Evolutionary conservation across 73 alveolate genomes (phyloP), one percentile per base, ranked within the genome.

Genomic region (Paramecium caudatum): DNA sequence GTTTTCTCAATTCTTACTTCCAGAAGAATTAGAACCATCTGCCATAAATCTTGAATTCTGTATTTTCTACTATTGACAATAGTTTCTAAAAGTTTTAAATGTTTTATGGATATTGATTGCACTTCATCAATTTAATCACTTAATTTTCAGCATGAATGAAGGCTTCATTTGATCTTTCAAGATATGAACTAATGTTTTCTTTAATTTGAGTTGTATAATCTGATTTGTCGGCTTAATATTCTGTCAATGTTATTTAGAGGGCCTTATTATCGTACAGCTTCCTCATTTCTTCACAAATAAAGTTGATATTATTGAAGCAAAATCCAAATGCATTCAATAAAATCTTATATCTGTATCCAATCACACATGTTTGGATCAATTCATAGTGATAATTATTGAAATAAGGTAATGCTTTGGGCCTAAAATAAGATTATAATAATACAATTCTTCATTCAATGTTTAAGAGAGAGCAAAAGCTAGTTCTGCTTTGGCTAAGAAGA

Each of bases 21-120:
- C 49, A 65, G 39, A 65, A 65, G 49, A 33, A 65, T 33, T 30
- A 65, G n/a, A 65, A 65, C 83, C 83, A 65, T 65, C 49, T 65
- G 27, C 47, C 47, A 33, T 65, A 65, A n/a, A 65, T 65, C 19
- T 65, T 65, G 17, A 65, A 65, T 16, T 65, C 83, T 33, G 83
- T 65, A n/a, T 65, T 65, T 0, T 36, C 83, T 32, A 65, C 34
- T 9, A 65, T 36, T 0, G 80, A 55, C 45, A 55, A 19, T 2
- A 55, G 7, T 4, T 55, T 55, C 30, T 55, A 55, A 23, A 55
- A 55, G 7, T 55, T 55, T 55, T 55, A 27, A 23, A 55, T 55
- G n/a, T 55, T 55, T 13, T 55, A 43, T 1, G 80, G 80, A 55
- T 55, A 55, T 10, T 21, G 23, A 10, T 55, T 55, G 1, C 27